Conservation (phyloP, 1,139 yeast genomes). For the Blastobotrys serpentis region DNA sequence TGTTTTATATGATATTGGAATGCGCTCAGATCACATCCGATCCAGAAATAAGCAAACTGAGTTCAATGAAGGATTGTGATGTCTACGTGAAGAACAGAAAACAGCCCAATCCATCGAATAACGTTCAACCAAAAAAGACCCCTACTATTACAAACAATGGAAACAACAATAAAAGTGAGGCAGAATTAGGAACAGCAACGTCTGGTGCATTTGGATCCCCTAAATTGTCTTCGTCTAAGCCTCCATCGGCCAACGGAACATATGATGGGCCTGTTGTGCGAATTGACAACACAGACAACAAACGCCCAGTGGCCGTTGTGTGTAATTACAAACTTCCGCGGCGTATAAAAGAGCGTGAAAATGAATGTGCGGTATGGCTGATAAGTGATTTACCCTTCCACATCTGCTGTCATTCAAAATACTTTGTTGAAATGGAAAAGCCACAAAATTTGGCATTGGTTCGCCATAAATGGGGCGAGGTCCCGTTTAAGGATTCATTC, state of each 20-base stretch:
- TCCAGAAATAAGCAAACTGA: neutral
- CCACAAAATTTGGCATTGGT: neutral
- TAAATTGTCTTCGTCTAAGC: neutral
- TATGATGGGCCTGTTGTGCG: constrained; percentile 8
- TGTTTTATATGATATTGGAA: constrained; percentile 18
- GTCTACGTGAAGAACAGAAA: neutral
- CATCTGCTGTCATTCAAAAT: constrained; percentile 18
- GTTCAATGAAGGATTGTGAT: neutral
- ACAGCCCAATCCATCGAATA: neutral
- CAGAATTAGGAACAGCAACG: neutral
- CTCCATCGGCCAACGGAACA: constrained; percentile 2
- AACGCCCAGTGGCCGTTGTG: constrained; percentile 1
- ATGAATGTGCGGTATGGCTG: constrained; percentile 16
- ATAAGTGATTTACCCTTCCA: constrained; percentile 14
- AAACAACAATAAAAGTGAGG: neutral
- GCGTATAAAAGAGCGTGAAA: constrained; percentile 9
- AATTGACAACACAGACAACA: constrained; percentile 8
- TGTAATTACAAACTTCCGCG: constrained; percentile 5
- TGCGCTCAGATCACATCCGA: constrained; percentile 13
- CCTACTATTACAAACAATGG: neutral
- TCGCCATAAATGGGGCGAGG: constrained; percentile 2
- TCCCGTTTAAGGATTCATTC: constrained; percentile 4
- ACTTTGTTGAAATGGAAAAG: constrained; percentile 12
- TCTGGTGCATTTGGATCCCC: neutral
- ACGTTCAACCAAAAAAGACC: neutral